Base-by-base conservation (phyloP, 495 filamentous ascomycete genomes). In the Pyrenopolyporus hunteri region DNA sequence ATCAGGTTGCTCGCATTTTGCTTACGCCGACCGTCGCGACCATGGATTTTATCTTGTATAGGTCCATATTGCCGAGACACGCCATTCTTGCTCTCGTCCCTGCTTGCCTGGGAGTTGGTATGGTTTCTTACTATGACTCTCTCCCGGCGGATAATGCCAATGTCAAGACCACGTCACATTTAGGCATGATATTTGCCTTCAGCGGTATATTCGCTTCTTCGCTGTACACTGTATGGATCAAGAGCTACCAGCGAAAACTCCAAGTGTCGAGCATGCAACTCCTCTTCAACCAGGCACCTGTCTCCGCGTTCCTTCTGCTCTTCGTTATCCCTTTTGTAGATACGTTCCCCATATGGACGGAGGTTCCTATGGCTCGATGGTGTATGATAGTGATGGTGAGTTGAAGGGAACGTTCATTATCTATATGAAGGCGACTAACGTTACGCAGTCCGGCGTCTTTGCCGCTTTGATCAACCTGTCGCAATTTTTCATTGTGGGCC, bases 401-500 rank as follows among this genome's bases (percentile, higher is more conserved):
- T 67, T 31, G 7, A 51, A 23, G 17, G 40, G 39, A 29, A 37
- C 8, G 7, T 31, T 11, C 11, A 25, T 35, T 53, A 16, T 29
- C 6, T n/a, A n/a, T n/a, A n/a, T n/a, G 33, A 71, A 63, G 59
- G 39, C 28, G 14, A 42, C 57, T 68, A 45, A 62, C 42, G 23
- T 66, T 61, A 69, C 68, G 26, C 26, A 77, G 79, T 82, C 81
- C 59, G 87, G 87, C 6, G 42, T 83, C 10, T 84, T 85, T 54
- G 88, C 88, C 2, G 82, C 81, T 22, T 71, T 89, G 14, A 87
- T 91, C 63, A 91, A 91, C 67, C 76, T 90, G 42, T 87, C 84
- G 6, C 87, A 89, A 64, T 91, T 91, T 65, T 88, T 88, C 66
- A 89, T 91, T 61, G 84, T 91, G 31, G 86, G 84, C 19, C 83